Base-by-base conservation (phyloP, 768 basidiomycete species). In the Lyophyllum decastes region DNA sequence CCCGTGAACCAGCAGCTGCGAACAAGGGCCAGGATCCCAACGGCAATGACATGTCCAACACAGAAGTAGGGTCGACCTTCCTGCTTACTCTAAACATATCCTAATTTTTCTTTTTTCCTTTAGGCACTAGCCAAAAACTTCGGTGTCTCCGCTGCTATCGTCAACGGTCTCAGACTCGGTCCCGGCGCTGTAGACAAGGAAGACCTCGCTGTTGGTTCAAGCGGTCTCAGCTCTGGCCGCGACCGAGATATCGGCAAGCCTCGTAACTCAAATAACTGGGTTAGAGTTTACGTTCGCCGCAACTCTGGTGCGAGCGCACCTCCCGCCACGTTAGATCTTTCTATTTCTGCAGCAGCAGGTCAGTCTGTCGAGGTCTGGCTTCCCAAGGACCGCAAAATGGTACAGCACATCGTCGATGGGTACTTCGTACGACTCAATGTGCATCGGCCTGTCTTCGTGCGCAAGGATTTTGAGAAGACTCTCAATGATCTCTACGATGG, bases 11-110 rank as follows among this genome's bases (percentile, higher is more conserved):
- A 46, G 56, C 58, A 43, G 62, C 72, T 47, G 73, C 82, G 54
- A 82, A 86, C 64, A 89, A 86, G 67, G 91, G 90, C 49, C 84
- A 86, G 62, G 92, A 94, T 67, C 92, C 92, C 3, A 82, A 88
- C 58, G 82, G 85, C 6, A 86, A 90, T 61, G 90, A 94, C 70
- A 82, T 93, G 79, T 88, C 90, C 49, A 85, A 81, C 67, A 81
- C 88, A 7, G 83, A 83, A 61, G 85, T 83, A 63, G 46, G 4
- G 72, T 67, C 46, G 38, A 34, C 57, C 16, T 21, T 26, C 4
- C 21, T 43, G 1, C 55, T 19, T 21, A 40, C n/a, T 11, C n/a
- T 45, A 46, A 22, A 34, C 9, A n/a, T 17, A 34, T 52, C 26
- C 57, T 47, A 61, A 54, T 12, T 49, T 12, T 25, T 35, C 9